phyloP scores from a whole-genome alignment of 495 filamentous ascomycete species.

The Neurospora cerealis region DNA sequence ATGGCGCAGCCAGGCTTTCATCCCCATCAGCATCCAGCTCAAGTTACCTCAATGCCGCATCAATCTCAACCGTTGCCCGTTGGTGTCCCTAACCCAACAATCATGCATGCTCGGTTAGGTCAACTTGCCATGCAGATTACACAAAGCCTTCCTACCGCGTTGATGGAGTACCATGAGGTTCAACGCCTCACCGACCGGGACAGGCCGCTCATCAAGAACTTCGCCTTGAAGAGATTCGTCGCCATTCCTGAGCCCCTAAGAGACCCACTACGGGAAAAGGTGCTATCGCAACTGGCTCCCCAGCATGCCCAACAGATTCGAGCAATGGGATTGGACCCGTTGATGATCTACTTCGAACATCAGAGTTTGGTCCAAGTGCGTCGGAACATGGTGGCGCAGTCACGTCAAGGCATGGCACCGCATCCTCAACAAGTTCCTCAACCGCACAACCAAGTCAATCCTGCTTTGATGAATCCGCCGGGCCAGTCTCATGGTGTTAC shows the following conservation, averaged over 20 bases:
- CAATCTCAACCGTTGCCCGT: constrained; percentile 24
- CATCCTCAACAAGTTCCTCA: constrained; percentile 14
- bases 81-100: constrained; percentile 23
- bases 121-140: neutral
- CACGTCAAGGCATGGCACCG: constrained; percentile 18
- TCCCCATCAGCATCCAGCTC: constrained; percentile 40
- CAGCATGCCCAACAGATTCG: constrained; percentile 20
- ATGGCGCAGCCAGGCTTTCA: constrained; percentile 35
- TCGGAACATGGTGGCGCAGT: constrained; percentile 8
- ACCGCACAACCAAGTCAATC: constrained; percentile 30
- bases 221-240: constrained; percentile 17
- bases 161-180: neutral
- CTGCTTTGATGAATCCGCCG: constrained; percentile 21
- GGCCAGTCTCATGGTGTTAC: constrained; percentile 24
- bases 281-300: constrained; percentile 18
- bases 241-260: constrained; percentile 23
- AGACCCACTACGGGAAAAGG: constrained; percentile 16
- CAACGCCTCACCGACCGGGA: constrained; percentile 18
- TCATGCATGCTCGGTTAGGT: constrained; percentile 12
- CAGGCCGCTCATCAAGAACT: constrained; percentile 14
- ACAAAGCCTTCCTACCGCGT: neutral
- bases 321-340: constrained; percentile 28
- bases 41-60: constrained; percentile 33
- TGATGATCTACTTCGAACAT: constrained; percentile 30
- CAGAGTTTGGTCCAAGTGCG: constrained; percentile 16